Conservation (phyloP, 2,329 filamentous ascomycete genomes). For the Pseudopyrenochaeta lycopersici region DNA sequence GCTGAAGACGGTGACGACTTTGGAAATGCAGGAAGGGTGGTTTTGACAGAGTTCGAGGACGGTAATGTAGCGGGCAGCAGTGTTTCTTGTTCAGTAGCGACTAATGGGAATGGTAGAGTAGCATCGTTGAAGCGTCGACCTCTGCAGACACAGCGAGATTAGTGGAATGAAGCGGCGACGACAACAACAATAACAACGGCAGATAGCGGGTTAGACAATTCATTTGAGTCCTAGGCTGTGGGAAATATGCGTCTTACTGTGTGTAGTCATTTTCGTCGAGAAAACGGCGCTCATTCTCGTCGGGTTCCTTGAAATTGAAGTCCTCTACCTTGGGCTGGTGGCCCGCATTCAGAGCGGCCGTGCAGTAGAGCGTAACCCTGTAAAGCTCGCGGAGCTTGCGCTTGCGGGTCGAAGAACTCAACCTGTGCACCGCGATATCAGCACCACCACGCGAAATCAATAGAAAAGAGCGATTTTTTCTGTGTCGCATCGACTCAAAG, state of each 20-base stretch:
- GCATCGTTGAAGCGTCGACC: constrained; percentile 66
- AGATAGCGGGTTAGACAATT: constrained; percentile 6
- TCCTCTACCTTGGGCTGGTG: constrained; percentile 65
- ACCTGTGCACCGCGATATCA: constrained; percentile 47
- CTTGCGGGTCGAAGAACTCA: constrained; percentile 80
- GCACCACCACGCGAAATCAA: constrained; percentile 50
- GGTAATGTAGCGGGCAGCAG: constrained; percentile 35
- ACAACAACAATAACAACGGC: constrained; percentile 16
- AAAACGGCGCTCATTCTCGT: constrained; percentile 63
- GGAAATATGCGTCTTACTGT: constrained; percentile 58
- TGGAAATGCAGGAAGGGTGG: constrained; percentile 14
- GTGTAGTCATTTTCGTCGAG: constrained; percentile 66
- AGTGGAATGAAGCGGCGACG: constrained; percentile 40
- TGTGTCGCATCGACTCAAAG: constrained; percentile 46
- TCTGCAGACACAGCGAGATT: constrained; percentile 51
- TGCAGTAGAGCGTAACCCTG: constrained; percentile 64
- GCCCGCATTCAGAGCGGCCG: constrained; percentile 65
- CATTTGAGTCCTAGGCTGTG: not conserved
- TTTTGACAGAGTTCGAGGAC: constrained; percentile 30
- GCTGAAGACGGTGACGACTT: constrained; percentile 35
- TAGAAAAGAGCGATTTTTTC: constrained; percentile 51
- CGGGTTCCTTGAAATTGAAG: constrained; percentile 63
- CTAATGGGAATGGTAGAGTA: constrained; percentile 56
- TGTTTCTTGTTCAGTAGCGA: constrained; percentile 35
- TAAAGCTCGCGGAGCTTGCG: constrained; percentile 90